Percentiles rank a stretch among this genome's conserved stretches.
phyloP scores from a whole-genome alignment of 495 filamentous ascomycete genomes.

The Cryomyces minteri region DNA sequence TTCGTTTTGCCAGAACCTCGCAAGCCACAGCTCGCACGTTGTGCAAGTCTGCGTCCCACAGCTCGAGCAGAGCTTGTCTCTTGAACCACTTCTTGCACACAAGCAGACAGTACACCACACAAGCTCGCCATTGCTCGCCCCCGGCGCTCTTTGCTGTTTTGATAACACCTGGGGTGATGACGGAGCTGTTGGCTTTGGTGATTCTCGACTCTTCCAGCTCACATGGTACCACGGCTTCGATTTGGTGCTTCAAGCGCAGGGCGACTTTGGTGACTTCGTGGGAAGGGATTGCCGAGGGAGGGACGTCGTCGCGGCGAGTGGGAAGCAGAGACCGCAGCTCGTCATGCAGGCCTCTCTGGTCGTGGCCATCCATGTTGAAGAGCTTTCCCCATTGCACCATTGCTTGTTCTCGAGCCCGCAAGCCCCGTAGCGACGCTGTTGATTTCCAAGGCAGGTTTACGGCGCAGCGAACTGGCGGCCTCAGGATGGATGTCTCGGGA shows the following conservation, averaged over 20 bases:
- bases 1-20: conserved; percentile 84
- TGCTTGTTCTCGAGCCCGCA: background rate
- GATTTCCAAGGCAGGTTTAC: too few relatives aligned
- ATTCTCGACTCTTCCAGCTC: conserved; percentile 58
- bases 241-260: too few relatives aligned
- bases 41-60: conserved; percentile 84
- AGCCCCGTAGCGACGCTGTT: background rate
- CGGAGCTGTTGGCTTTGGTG: conserved; percentile 57
- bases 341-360: conserved; percentile 19
- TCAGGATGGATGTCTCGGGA: too few relatives aligned
- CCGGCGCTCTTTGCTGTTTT: conserved; percentile 64
- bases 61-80: conserved; percentile 56
- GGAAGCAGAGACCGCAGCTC: too few relatives aligned
- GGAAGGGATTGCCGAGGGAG: conserved; percentile 44
- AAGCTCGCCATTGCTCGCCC: conserved; percentile 51
- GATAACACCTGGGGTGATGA: conserved; percentile 68
- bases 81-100: conserved; percentile 87
- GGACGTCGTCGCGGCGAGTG: conserved; percentile 28
- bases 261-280: conserved; percentile 71
- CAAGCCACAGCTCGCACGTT: conserved; percentile 63
- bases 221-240: too few relatives aligned
- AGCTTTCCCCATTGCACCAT: conserved; percentile 26
- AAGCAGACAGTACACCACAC: conserved; percentile 72
- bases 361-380: conserved; percentile 16
- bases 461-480: too few relatives aligned